Evolutionary conservation across 2,329 filamentous ascomycete genomes (phyloP), one percentile per base, ranked within the genome.

Genomic region (Aspergillus sp.): DNA sequence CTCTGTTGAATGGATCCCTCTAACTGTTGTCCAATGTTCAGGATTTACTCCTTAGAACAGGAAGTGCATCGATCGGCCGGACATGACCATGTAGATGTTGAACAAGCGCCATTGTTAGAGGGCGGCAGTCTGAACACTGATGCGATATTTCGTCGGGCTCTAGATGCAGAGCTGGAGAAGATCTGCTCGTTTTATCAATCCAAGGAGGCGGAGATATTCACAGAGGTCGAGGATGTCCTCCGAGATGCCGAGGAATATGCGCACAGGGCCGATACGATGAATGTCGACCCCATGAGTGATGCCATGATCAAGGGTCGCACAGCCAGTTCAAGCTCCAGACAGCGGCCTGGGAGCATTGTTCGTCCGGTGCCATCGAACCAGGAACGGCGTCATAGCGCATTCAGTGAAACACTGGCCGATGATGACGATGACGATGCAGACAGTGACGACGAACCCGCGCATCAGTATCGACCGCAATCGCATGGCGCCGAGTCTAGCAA

Each of bases 1-100:
- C 15, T 38, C 19, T n/a, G 21, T 41, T 30, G 60, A 57, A 52
- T 27, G 25, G 47, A 8, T 36, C 11, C 11, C 25, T 49, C 52
- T 48, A n/a, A 30, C 41, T 64, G 49, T 41, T 39, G 23, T 62
- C n/a, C 2, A 15, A 25, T 36, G n/a, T 42, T n/a, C 66, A 96
- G 92, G 60, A 98, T 99, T 70, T 99, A 98, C 79, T 88, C 90
- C 63, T 90, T 99, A 66, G 95, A 99, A 81, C 96, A 96, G 77
- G 86, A 88, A 57, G 81, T 89, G 56, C 85, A 95, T 75, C 88
- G 89, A 62, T 71, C 76, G 2, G 76, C 80, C 56, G 80, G 83
- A 42, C 72, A 75, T 25, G 78, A 81, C 19, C 75, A 77, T 57
- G 81, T 85, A 60, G 94, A 98, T 78, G 85, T 88, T 68, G 95